Percentiles rank a stretch among this genome's conserved stretches.
phyloP scores from a whole-genome alignment of 371 early-diverging fungal genomes.

The Lichtheimia corymbifera region DNA sequence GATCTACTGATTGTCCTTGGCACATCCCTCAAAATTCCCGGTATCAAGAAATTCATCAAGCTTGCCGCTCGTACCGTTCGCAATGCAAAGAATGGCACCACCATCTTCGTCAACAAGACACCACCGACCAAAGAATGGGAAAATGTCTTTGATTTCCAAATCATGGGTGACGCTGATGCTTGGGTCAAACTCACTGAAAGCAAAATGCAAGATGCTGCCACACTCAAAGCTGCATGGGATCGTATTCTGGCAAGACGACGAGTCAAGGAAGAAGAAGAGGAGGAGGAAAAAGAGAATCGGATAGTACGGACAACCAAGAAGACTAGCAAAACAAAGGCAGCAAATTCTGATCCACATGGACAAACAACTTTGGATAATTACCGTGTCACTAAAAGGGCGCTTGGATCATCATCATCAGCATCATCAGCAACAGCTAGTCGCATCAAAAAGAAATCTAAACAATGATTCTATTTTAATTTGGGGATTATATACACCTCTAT shows the following conservation, averaged over 20 bases:
- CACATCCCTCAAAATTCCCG: conserved; percentile 95
- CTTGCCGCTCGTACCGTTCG: conserved; percentile 78
- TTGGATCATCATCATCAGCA: background rate
- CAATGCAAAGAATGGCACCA: conserved; percentile 45
- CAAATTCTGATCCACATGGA: background rate
- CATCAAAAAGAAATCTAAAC: no score
- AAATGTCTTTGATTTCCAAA: conserved; percentile 84
- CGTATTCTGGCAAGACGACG: conserved; percentile 34
- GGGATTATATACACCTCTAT: background rate
- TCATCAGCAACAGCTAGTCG: no score
- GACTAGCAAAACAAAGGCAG: background rate
- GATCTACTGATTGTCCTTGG: conserved; percentile 97
- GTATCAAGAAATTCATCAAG: conserved; percentile 88
- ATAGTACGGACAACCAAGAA: conserved; percentile 13
- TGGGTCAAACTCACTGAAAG: conserved; percentile 44
- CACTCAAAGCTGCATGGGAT: conserved; percentile 13
- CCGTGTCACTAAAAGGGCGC: conserved; percentile 10
- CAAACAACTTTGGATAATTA: conserved; percentile 14
- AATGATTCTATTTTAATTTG: no score
- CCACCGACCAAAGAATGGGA: conserved; percentile 80
- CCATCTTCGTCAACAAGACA: conserved; percentile 67
- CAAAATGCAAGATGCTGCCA: conserved; percentile 9
- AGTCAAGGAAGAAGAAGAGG: conserved; percentile 29
- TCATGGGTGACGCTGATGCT: conserved; percentile 79
- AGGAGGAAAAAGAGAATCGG: conserved; percentile 25